Evolutionary conservation across 768 basidiomycete genomes (phyloP).

Genomic region (Amanita phalloides): DNA sequence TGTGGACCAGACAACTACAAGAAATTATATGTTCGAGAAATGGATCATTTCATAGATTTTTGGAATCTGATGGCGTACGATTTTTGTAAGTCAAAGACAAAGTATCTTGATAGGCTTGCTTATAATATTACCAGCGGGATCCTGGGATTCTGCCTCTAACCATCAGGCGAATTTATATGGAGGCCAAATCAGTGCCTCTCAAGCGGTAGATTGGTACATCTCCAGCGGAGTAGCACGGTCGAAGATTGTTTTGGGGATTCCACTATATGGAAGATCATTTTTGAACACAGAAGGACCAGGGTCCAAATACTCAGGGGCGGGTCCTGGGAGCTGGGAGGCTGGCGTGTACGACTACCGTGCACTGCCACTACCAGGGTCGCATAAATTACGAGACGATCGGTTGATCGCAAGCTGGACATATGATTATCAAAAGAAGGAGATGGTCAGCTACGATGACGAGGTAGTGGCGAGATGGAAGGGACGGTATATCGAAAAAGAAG

Average conservation of each 20-base stretch:
- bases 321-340: slow-evolving; percentile 84
- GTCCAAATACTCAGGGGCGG: slow-evolving; percentile 66
- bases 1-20: slow-evolving; percentile 84
- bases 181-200: slow-evolving; percentile 48
- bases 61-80: slow-evolving; percentile 98
- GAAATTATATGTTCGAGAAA: slow-evolving; percentile 67
- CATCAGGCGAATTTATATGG: slow-evolving; percentile 86
- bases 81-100: slow-evolving; percentile 38
- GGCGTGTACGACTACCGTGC: slow-evolving; percentile 91
- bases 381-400: slow-evolving; percentile 53
- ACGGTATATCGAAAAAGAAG: slow-evolving; percentile 64
- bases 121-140: slow-evolving; percentile 41
- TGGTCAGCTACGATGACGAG: slow-evolving; percentile 76
- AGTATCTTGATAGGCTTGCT: not conserved
- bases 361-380: slow-evolving; percentile 67
- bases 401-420: slow-evolving; percentile 77
- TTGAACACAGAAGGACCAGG: slow-evolving; percentile 78
- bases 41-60: slow-evolving; percentile 85
- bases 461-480: slow-evolving; percentile 65
- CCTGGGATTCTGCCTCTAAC: slow-evolving; percentile 60
- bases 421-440: slow-evolving; percentile 61
- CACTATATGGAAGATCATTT: slow-evolving; percentile 91
- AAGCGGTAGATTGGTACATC: slow-evolving; percentile 62
- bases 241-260: slow-evolving; percentile 87
- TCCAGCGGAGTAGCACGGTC: slow-evolving; percentile 57